Evolutionary conservation across 805 yeast genomes (phyloP).

Genomic region (Candida ortonii): DNA sequence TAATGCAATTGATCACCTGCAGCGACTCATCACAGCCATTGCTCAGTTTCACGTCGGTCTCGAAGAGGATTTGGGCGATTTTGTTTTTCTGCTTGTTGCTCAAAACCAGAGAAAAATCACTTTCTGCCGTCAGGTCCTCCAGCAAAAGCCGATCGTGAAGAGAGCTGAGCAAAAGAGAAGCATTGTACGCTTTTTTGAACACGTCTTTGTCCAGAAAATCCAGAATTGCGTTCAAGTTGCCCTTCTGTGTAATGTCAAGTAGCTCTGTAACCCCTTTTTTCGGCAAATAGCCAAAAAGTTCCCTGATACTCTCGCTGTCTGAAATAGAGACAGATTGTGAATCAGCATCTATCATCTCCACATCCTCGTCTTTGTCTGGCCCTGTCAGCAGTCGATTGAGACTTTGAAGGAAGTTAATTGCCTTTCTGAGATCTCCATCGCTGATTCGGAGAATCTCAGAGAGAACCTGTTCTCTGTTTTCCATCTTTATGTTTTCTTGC

Average conservation of each 20-base stretch:
- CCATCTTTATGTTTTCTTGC: conserved; percentile 39
- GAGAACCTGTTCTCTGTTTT: conserved; percentile 54
- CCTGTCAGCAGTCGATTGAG: conserved; percentile 55
- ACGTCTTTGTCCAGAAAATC: conserved; percentile 27
- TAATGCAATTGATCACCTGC: conserved; percentile 65
- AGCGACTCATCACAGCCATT: conserved; percentile 90
- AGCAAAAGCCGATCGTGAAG: conserved; percentile 33
- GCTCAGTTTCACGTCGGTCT: conserved; percentile 67
- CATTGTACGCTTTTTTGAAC: conserved; percentile 33
- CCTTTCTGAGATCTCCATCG: conserved; percentile 88
- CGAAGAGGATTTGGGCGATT: conserved; percentile 64
- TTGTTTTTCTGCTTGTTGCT: conserved; percentile 62
- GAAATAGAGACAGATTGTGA: conserved; percentile 4
- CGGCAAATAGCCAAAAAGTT: conserved; percentile 36
- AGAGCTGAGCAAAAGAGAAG: conserved; percentile 28
- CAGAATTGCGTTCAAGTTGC: conserved; percentile 26
- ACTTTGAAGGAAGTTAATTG: conserved; percentile 86
- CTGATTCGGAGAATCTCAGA: conserved; percentile 67
- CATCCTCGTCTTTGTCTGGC: conserved; percentile 32
- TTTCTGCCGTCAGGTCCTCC: conserved; percentile 30
- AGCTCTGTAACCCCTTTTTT: conserved; percentile 16
- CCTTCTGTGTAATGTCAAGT: conserved; percentile 17
- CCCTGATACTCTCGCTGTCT: conserved; percentile 23
- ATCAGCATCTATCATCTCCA: conserved; percentile 26
- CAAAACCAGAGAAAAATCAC: conserved; percentile 45